A percentile compares a stretch with the other conserved stretches of the same genome.
Evolutionary conservation across 768 basidiomycete species (phyloP).

Genomic region (Pleurotus platypus): DNA sequence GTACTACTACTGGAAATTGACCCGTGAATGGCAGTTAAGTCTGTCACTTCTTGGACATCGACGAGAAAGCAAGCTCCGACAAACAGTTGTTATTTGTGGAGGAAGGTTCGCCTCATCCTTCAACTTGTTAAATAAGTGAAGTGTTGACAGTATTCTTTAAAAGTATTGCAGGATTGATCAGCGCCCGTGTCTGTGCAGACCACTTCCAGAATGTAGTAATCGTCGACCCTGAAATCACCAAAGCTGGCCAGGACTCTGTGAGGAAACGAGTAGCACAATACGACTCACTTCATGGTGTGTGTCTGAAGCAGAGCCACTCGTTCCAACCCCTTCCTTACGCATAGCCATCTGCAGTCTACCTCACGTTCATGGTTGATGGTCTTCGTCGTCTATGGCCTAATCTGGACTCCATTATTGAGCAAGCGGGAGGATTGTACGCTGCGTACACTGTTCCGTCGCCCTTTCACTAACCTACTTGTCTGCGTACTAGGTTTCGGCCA

Average conservation of each 20-base stretch:
- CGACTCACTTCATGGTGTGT: constrained; percentile 11
- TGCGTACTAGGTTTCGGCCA: background rate
- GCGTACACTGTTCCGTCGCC: background rate
- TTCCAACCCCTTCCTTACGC: background rate
- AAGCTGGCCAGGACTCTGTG: constrained; percentile 1
- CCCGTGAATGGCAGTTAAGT: background rate
- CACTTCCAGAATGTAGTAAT: constrained; percentile 24
- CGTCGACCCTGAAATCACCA: constrained; percentile 21
- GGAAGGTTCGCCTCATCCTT: constrained; percentile 20
- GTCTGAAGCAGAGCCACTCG: too few relatives aligned
- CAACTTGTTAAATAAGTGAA: background rate
- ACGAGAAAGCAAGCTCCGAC: background rate
- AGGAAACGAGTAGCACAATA: constrained; percentile 15
- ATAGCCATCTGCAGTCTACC: constrained; percentile 6
- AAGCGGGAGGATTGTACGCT: constrained; percentile 14
- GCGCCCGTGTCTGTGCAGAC: constrained; percentile 20
- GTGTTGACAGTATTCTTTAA: background rate
- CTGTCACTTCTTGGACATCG: background rate
- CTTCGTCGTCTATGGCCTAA: constrained; percentile 17
- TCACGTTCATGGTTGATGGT: constrained; percentile 11
- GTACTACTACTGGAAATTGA: too few relatives aligned
- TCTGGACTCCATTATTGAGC: constrained; percentile 13
- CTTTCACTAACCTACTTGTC: background rate
- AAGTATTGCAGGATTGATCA: constrained; percentile 22
- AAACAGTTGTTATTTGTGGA: constrained; percentile 21